phyloP scores from a whole-genome alignment of 805 yeast species.

The Monosporozyma unispora region DNA sequence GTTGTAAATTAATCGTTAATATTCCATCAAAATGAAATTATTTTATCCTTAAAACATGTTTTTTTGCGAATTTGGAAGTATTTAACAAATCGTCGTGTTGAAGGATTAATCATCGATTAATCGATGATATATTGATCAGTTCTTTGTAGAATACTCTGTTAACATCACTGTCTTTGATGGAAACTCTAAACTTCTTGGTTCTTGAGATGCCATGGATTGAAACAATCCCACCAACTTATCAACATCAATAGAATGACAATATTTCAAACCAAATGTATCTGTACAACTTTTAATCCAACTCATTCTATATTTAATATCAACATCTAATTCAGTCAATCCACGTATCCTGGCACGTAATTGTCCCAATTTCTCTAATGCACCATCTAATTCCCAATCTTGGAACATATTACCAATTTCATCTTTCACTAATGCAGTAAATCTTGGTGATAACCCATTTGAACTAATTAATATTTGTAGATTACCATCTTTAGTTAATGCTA shows the following conservation, averaged over 20 bases:
- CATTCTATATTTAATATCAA: slow-evolving; percentile 25
- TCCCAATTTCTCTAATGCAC: slow-evolving; percentile 20
- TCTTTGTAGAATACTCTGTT: too few relatives aligned
- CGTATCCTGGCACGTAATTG: slow-evolving; percentile 18
- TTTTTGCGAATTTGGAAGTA: too few relatives aligned
- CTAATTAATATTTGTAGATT: slow-evolving; percentile 20
- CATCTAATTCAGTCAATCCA: slow-evolving; percentile 6
- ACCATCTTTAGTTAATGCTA: slow-evolving; percentile 6
- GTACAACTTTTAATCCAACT: slow-evolving; percentile 26
- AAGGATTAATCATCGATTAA: too few relatives aligned
- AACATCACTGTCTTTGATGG: neutral
- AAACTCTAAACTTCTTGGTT: neutral
- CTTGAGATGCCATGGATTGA: slow-evolving; percentile 13
- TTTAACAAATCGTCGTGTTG: too few relatives aligned
- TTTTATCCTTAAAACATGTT: too few relatives aligned
- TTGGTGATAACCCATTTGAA: slow-evolving; percentile 28
- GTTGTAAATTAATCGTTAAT: too few relatives aligned
- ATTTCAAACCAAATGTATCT: slow-evolving; percentile 21
- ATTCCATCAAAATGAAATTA: too few relatives aligned
- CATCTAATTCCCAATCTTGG: slow-evolving; percentile 14
- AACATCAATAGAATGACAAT: slow-evolving; percentile 21
- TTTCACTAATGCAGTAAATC: slow-evolving; percentile 24
- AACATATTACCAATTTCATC: slow-evolving; percentile 17
- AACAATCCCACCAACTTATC: slow-evolving; percentile 15
- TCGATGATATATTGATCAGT: too few relatives aligned